Evolutionary conservation across 2,329 filamentous ascomycete species (phyloP).

Genomic region (Colletotrichum melonis): DNA sequence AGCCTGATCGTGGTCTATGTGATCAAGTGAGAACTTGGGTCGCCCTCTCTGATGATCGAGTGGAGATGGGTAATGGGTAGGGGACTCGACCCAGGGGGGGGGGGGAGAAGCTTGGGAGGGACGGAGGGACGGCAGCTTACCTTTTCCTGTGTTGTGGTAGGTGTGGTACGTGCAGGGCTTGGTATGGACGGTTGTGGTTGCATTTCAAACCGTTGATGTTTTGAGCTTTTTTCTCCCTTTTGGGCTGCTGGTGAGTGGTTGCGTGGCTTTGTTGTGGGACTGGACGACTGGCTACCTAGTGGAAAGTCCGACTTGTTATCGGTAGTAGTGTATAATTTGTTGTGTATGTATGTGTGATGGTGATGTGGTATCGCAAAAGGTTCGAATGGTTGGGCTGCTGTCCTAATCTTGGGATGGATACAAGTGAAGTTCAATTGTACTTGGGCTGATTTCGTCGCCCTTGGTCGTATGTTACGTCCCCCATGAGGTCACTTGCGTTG

Average conservation of each 20-base stretch:
- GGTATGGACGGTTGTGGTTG: neutral
- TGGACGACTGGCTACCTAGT: neutral
- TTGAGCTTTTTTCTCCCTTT: neutral
- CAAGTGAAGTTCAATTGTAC: neutral
- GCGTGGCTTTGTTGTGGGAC: neutral
- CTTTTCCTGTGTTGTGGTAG: neutral
- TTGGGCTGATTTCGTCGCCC: neutral
- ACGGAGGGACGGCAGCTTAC: neutral
- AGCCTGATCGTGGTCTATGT: slow-evolving; percentile 1
- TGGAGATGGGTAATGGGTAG: neutral
- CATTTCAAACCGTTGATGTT: slow-evolving; percentile 29
- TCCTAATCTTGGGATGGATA: neutral
- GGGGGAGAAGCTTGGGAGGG: too few relatives aligned
- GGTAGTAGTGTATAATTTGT: neutral
- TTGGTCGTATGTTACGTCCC: neutral
- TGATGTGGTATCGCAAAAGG: neutral
- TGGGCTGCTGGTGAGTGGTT: neutral
- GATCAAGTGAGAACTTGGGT: neutral
- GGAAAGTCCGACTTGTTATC: neutral
- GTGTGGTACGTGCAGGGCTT: neutral
- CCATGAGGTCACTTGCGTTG: too few relatives aligned
- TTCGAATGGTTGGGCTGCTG: neutral
- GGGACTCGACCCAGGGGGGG: too few relatives aligned
- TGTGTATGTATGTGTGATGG: neutral
- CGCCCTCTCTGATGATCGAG: slow-evolving; percentile 4